Evolutionary conservation across 148 eudicot genomes (phyloP).

Genomic region (Selenicereus undatus): DNA sequence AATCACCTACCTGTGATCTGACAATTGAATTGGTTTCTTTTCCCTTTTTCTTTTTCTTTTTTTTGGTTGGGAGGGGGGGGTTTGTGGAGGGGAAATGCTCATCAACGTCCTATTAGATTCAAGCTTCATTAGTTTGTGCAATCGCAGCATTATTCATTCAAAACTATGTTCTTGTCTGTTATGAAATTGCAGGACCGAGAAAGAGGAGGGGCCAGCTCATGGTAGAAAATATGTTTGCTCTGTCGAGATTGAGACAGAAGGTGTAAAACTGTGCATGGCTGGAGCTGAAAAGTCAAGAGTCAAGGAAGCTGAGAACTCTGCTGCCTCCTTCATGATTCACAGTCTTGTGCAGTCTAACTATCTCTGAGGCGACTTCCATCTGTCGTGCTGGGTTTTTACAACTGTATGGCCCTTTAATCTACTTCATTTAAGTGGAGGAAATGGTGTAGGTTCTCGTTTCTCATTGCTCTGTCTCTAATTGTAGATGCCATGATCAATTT

Average conservation of each 20-base stretch:
- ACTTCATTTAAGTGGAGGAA: slow-evolving; percentile 37
- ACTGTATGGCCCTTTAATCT: slow-evolving; percentile 20
- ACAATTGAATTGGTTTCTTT: no score
- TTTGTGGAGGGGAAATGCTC: neutral
- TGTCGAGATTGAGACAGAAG: slow-evolving; percentile 44
- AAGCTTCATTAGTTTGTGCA: neutral
- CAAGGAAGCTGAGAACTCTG: slow-evolving; percentile 70
- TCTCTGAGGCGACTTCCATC: slow-evolving; percentile 11
- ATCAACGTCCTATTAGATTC: neutral
- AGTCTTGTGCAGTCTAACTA: slow-evolving; percentile 37
- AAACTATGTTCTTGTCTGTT: neutral
- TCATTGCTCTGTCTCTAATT: slow-evolving; percentile 10
- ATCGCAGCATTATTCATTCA: neutral
- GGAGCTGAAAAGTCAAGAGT: slow-evolving; percentile 51
- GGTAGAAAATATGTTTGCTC: slow-evolving; percentile 55
- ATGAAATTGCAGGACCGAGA: slow-evolving; percentile 38
- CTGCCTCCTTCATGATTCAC: slow-evolving; percentile 64
- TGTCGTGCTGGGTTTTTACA: neutral
- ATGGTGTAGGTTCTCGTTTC: slow-evolving; percentile 17
- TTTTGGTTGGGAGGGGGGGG: neutral
- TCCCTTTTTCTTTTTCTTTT: no score
- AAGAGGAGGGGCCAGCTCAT: slow-evolving; percentile 57
- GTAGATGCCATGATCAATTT: slow-evolving; percentile 2
- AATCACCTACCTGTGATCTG: no score
- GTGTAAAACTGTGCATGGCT: slow-evolving; percentile 18